Evolutionary conservation across 225 moss, liverwort and hornwort genomes (phyloP), one percentile per base, ranked within the genome.

Genomic region (Ulota crispa): DNA sequence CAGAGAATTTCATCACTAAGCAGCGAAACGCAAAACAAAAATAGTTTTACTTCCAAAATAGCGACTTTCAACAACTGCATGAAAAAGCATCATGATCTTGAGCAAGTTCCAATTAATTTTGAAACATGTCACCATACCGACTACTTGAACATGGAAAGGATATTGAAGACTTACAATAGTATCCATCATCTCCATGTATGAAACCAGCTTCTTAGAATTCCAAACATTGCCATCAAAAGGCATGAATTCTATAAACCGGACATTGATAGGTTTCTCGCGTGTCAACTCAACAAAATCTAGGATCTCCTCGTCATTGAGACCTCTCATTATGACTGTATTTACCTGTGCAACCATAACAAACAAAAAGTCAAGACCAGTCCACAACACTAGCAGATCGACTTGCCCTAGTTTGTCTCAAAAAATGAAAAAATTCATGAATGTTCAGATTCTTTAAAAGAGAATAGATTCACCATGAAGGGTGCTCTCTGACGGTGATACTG

Each of bases 201-300:
- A 96, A 21, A 96, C 96, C 69, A 96, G 78, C 91, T 99, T 99
- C 84, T 95, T 96, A 73, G 96, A 93, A 81, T 92, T 94, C 99
- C 99, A 99, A 28, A 99, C 96, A 77, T 99, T 99, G 64, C 99
- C 99, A 92, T 99, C 99, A 68, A 99, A 99, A 27, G 99, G 99
- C 96, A 99, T 99, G 79, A 99, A 99, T 61, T 99, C 99, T 63
- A 99, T 99, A 76, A 99, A 99, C 28, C 99, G 96, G 65, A 99
- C 92, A 66, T 96, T 99, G 64, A 96, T 93, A 53, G 89, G 90
- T 83, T 90, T 96, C 54, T 91, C 87, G 75, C 92, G 90, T 20
- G 99, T 99, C 85, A 99, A 80, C 80, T 96, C 96, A 66, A 99
- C 99, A 87, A 99, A 99, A 87, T 99, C 96, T 61, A 86, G 52